These are phyloP conservation scores for Geosmithia flava DNA, from an alignment of 2,329 filamentous ascomycete genomes.

Conservation along the genomic window DNA sequence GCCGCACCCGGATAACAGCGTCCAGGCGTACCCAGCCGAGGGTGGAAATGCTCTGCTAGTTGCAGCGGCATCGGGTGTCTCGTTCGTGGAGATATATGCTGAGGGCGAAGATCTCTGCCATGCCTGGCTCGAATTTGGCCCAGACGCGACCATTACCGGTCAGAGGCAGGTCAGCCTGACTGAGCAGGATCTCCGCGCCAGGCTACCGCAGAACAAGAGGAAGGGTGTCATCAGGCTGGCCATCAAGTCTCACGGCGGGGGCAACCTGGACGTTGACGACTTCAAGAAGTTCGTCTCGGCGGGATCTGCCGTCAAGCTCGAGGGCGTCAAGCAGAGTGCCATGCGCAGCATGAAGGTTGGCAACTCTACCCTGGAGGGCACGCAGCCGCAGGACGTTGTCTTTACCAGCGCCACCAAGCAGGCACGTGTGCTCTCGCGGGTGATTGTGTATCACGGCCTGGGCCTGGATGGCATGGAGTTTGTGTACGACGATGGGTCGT, in stretches of 20 bases:
- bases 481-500: slow-evolving; percentile 75
- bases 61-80: slow-evolving; percentile 69
- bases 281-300: slow-evolving; percentile 61
- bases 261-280: slow-evolving; percentile 66
- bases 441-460: slow-evolving; percentile 65
- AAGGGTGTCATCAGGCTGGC: slow-evolving; percentile 59
- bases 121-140: slow-evolving; percentile 63
- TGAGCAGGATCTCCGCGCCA: slow-evolving; percentile 61
- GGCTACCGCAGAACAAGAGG: slow-evolving; percentile 59
- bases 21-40: slow-evolving; percentile 80
- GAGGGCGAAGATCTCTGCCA: slow-evolving; percentile 74
- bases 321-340: slow-evolving; percentile 26
- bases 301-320: slow-evolving; percentile 59
- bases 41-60: slow-evolving; percentile 57
- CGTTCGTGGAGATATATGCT: slow-evolving; percentile 71
- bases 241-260: slow-evolving; percentile 66
- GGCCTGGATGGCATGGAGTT: slow-evolving; percentile 85
- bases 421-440: slow-evolving; percentile 60
- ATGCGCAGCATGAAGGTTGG: slow-evolving; percentile 60
- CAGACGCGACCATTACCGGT: not conserved
- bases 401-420: slow-evolving; percentile 56
- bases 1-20: slow-evolving; percentile 56
- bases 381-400: slow-evolving; percentile 58
- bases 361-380: slow-evolving; percentile 57
- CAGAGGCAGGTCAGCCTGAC: slow-evolving; percentile 63